Evolutionary conservation across 495 filamentous ascomycete species (phyloP).

Genomic region (Evernia prunastri): DNA sequence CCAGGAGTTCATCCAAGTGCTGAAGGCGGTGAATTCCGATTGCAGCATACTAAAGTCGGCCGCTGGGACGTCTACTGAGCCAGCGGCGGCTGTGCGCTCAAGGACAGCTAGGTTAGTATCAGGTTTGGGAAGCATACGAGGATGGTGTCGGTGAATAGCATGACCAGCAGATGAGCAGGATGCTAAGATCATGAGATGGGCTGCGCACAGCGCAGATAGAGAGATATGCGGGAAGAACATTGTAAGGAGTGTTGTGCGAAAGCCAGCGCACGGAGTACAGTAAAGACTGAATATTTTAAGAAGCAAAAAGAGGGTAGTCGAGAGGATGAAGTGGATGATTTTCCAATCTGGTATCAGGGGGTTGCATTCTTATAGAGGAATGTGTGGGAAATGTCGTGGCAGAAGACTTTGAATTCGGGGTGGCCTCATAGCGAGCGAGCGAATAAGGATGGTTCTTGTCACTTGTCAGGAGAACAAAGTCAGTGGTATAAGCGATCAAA

Average conservation of each 20-base stretch:
- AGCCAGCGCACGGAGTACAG: constrained; percentile 20
- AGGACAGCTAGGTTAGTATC: constrained; percentile 8
- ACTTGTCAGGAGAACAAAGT: not conserved
- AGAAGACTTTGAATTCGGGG: not conserved
- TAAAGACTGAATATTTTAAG: constrained; percentile 15
- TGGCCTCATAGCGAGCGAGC: not conserved
- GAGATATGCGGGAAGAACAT: constrained; percentile 19
- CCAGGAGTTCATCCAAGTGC: constrained; percentile 21
- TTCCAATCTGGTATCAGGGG: constrained; percentile 7
- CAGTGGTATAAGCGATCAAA: not conserved
- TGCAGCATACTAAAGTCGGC: constrained; percentile 18
- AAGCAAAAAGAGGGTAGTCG: not conserved
- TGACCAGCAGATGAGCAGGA: constrained; percentile 18
- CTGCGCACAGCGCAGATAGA: constrained; percentile 17
- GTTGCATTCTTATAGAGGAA: constrained; percentile 18
- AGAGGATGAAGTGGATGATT: not conserved
- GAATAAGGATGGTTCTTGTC: not conserved
- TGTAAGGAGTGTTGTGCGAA: constrained; percentile 19
- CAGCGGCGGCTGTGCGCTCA: constrained; percentile 9
- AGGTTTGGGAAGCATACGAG: constrained; percentile 4
- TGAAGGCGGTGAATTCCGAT: constrained; percentile 22
- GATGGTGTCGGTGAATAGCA: constrained; percentile 13
- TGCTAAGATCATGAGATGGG: constrained; percentile 14
- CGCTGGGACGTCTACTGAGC: constrained; percentile 10
- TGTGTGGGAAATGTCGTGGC: not conserved